Evolutionary conservation across 2,329 filamentous ascomycete genomes (phyloP), one percentile per base, ranked within the genome.

Genomic region (Akanthomyces dipterigenus): DNA sequence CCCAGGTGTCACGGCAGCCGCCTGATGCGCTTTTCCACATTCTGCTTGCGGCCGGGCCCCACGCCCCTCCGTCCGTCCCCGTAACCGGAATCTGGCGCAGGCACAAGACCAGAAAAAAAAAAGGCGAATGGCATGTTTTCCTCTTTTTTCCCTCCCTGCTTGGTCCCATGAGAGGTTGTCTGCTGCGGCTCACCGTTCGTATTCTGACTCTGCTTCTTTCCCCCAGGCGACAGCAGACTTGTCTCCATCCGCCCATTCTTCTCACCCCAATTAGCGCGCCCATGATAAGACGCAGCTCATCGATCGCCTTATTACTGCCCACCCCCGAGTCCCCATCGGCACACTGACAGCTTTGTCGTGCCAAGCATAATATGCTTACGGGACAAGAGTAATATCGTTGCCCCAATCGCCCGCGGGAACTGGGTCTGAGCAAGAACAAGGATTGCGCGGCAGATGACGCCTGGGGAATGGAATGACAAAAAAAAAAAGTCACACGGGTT

Each of bases 361-460:
- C 48, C 46, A 53, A 60, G 46, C 57, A 60, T 60, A 60, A 60
- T 60, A 60, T 54, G 57, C 57, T 60, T 51, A 60, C 57, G 48
- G 57, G 28, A 50, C 2, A 45, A 60, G 57, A 53, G 57, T 60
- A 60, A 60, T 60, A 60, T 36, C 55, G 18, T 26, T 0, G 22
- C 24, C n/a, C 36, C 14, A 14, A 43, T n/a, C 40, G 40, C 40
- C 26, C 9, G 24, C 53, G 36, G 12, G 36, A 6, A 38, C 36
- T 55, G 51, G 20, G 50, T 40, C 48, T 51, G 28, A 24, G 26
- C 46, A 14, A 14, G 12, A n/a, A 12, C 26, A 6, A 18, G 46
- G 28, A 36, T 34, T 34, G 48, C 14, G 9, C 14, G 22, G 49
- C 7, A 22, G 40, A 20, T 57, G 31, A 26, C 43, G 18, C 8